These are phyloP conservation scores for Diplogelasinospora grovesii DNA, from an alignment of 495 filamentous ascomycete genomes.

Conservation along the genomic window DNA sequence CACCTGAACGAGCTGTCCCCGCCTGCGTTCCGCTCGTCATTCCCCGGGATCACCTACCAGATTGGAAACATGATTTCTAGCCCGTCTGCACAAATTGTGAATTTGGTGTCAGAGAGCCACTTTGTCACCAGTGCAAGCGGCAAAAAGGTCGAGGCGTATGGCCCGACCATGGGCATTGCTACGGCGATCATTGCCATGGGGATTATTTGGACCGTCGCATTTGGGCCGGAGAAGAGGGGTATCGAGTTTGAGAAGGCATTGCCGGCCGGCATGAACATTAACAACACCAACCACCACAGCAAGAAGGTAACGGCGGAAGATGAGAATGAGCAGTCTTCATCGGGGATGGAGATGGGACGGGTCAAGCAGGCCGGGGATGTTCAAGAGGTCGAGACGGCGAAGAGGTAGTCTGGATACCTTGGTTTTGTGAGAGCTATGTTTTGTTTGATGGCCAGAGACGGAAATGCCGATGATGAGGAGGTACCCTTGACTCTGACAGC, in stretches of 20 bases:
- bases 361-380: too few relatives aligned
- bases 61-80: slow-evolving; percentile 71
- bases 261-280: slow-evolving; percentile 50
- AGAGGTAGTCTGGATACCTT: too few relatives aligned
- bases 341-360: too few relatives aligned
- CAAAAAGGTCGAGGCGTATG: slow-evolving; percentile 55
- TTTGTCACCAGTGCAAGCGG: slow-evolving; percentile 43
- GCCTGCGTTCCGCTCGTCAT: slow-evolving; percentile 62
- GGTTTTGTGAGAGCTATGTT: too few relatives aligned
- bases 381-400: too few relatives aligned
- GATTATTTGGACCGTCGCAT: slow-evolving; percentile 52
- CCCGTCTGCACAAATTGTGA: slow-evolving; percentile 65
- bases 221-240: slow-evolving; percentile 62
- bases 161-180: slow-evolving; percentile 60
- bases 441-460: too few relatives aligned
- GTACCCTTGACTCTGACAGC: too few relatives aligned
- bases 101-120: slow-evolving; percentile 54
- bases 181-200: slow-evolving; percentile 62
- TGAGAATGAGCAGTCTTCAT: too few relatives aligned
- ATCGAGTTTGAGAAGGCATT: slow-evolving; percentile 56
- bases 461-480: too few relatives aligned
- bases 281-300: too few relatives aligned
- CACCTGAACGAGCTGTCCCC: slow-evolving; percentile 74
- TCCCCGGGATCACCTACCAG: slow-evolving; percentile 65
- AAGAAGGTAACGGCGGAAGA: too few relatives aligned